phyloP scores from a whole-genome alignment of 192 early-diverging fungal species.

The Gigaspora rosea region DNA sequence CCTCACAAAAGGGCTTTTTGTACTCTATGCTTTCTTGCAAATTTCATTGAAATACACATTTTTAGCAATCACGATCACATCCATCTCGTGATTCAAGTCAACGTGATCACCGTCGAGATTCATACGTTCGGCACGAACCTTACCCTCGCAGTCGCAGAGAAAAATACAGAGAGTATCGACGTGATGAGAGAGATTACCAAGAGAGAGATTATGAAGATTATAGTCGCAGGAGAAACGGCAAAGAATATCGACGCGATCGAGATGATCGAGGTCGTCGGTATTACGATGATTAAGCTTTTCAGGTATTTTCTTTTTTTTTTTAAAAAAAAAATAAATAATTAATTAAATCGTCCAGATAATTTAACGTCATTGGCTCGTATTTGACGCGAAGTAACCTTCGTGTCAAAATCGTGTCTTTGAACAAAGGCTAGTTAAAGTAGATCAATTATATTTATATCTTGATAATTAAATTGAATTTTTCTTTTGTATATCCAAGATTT shows the following conservation, averaged over 20 bases:
- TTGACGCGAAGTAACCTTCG: no score
- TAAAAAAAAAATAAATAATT: no score
- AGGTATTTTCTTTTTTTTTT: no score
- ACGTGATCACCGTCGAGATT: constrained; percentile 30
- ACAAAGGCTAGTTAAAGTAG: no score
- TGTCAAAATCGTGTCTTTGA: no score
- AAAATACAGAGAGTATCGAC: constrained; percentile 39
- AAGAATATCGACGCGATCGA: constrained; percentile 23
- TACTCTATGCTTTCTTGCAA: no score
- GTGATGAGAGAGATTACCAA: constrained; percentile 24
- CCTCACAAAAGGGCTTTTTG: no score
- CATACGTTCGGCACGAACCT: constrained; percentile 40
- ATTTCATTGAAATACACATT: constrained; percentile 13
- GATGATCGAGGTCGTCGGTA: constrained; percentile 21
- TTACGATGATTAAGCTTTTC: constrained; percentile 12
- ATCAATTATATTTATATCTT: no score
- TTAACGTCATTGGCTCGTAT: no score
- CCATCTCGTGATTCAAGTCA: constrained; percentile 22
- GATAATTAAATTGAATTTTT: no score
- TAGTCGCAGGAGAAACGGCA: neutral
- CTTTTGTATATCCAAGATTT: no score
- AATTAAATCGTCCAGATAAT: no score
- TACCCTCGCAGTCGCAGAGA: constrained; percentile 45
- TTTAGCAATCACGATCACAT: constrained; percentile 17
- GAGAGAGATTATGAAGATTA: constrained; percentile 16